These are phyloP conservation scores for Xylariaceae sp. DNA, from an alignment of 2,329 filamentous ascomycete species.

Conservation along the genomic window DNA sequence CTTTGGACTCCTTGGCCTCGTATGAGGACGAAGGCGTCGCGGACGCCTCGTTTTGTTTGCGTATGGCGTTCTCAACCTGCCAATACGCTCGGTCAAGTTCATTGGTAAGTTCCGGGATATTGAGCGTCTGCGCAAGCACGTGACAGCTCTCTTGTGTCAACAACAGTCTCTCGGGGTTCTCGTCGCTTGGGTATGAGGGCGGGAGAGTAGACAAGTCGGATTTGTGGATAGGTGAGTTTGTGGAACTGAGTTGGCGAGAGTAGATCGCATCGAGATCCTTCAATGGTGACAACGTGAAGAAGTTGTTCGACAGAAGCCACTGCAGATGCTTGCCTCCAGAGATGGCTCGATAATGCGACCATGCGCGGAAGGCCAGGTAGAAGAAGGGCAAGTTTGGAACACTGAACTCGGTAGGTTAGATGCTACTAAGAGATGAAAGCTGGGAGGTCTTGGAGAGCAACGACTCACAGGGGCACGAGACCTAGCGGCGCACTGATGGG, in stretches of 20 bases:
- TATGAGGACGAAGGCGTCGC: not conserved
- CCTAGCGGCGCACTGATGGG: slow-evolving; percentile 79
- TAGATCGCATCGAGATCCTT: slow-evolving; percentile 71
- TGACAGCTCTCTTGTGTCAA: slow-evolving; percentile 50
- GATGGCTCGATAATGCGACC: slow-evolving; percentile 85
- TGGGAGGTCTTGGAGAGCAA: not conserved
- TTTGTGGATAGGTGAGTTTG: slow-evolving; percentile 20
- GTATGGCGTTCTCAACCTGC: slow-evolving; percentile 57
- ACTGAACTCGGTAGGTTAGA: slow-evolving; percentile 40
- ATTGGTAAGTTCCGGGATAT: slow-evolving; percentile 63
- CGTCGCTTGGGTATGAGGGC: slow-evolving; percentile 13
- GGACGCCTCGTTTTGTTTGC: slow-evolving; percentile 13
- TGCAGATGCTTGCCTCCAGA: slow-evolving; percentile 79
- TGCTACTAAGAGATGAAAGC: not conserved
- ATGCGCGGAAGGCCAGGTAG: slow-evolving; percentile 85
- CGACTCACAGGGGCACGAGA: slow-evolving; percentile 73
- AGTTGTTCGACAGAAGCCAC: slow-evolving; percentile 69
- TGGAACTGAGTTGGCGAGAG: slow-evolving; percentile 24
- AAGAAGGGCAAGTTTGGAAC: slow-evolving; percentile 96
- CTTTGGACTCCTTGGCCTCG: slow-evolving; percentile 1
- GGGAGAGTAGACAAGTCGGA: slow-evolving; percentile 26
- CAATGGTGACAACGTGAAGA: slow-evolving; percentile 62
- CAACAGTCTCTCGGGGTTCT: slow-evolving; percentile 40
- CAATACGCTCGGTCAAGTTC: slow-evolving; percentile 72
- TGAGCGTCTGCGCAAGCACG: slow-evolving; percentile 55